Evolutionary conservation across 108 stramenopile species (phyloP).

Genomic region (Nitzschia putrida): DNA sequence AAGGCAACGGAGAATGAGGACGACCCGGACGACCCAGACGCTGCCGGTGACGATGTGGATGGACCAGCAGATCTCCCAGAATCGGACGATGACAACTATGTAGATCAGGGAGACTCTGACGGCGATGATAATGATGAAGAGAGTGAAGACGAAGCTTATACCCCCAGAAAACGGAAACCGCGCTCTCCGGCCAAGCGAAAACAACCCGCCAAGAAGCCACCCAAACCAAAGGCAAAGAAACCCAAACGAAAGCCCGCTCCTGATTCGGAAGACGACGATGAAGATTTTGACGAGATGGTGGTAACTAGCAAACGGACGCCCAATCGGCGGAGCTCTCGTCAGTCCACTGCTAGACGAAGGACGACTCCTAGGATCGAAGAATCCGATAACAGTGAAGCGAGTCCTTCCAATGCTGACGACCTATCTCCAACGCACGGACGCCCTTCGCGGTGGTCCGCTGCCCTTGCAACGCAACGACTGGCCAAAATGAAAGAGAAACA

Average conservation of each 20-base stretch:
- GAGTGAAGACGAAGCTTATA: slow-evolving; percentile 4
- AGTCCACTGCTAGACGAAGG: background rate
- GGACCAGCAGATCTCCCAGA: background rate
- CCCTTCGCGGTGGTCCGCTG: slow-evolving; percentile 30
- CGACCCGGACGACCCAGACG: background rate
- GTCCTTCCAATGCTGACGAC: too few species aligned
- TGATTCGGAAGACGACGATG: slow-evolving; percentile 39
- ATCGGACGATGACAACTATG: slow-evolving; percentile 10
- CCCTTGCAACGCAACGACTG: background rate
- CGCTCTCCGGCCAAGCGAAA: background rate
- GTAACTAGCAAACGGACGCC: slow-evolving; percentile 5
- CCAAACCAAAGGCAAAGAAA: slow-evolving; percentile 18
- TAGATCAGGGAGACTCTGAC: slow-evolving; percentile 17
- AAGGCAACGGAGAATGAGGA: background rate
- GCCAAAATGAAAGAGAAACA: slow-evolving; percentile 13
- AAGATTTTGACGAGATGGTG: slow-evolving; percentile 37
- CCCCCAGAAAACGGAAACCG: background rate
- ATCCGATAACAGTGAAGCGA: too few species aligned
- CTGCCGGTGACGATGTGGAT: background rate
- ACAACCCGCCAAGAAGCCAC: background rate
- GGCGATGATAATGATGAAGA: slow-evolving; percentile 32
- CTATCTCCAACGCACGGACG: background rate
- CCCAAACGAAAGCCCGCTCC: slow-evolving; percentile 38
- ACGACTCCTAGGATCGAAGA: too few species aligned
- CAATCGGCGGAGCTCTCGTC: background rate